Percentiles rank a stretch among this genome's conserved stretches.
Conservation (phyloP, 106 monocot species). For the Ottelia alismoides region DNA sequence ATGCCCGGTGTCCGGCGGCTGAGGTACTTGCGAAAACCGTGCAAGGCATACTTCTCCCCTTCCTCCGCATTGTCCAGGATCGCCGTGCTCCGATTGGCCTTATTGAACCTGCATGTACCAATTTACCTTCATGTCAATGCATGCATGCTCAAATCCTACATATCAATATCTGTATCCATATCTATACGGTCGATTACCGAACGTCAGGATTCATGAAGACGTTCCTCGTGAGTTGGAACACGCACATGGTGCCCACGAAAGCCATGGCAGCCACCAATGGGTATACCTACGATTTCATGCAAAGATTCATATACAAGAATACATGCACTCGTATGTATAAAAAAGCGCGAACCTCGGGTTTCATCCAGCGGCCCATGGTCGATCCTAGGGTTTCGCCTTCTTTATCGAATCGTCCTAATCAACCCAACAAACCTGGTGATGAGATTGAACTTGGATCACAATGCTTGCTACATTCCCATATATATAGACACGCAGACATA, state of each 20-base stretch:
- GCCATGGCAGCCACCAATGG: conserved; percentile 73
- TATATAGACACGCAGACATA: no score
- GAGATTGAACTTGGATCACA: no score
- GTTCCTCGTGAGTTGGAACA: conserved; percentile 62
- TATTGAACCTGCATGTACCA: conserved; percentile 83
- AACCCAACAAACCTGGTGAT: no score
- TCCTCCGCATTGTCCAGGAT: conserved; percentile 55
- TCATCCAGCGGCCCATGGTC: conserved; percentile 52
- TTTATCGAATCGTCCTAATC: no score
- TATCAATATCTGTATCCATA: no score
- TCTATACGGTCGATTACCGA: no score
- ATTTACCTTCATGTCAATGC: no score
- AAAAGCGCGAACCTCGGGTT: conserved; percentile 52
- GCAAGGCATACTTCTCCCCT: conserved; percentile 50
- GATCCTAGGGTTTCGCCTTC: no score
- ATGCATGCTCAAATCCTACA: no score
- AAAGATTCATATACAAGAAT: no score
- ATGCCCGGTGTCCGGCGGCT: conserved; percentile 36
- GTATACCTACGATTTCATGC: conserved; percentile 47
- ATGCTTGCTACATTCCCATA: no score
- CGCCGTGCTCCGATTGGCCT: conserved; percentile 29
- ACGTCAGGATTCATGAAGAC: conserved; percentile 61
- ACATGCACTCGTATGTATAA: no score
- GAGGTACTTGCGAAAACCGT: conserved; percentile 50
- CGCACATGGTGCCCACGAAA: conserved; percentile 45